phyloP scores from a whole-genome alignment of 2,329 filamentous ascomycete species.

The Orbilia brochopaga region DNA sequence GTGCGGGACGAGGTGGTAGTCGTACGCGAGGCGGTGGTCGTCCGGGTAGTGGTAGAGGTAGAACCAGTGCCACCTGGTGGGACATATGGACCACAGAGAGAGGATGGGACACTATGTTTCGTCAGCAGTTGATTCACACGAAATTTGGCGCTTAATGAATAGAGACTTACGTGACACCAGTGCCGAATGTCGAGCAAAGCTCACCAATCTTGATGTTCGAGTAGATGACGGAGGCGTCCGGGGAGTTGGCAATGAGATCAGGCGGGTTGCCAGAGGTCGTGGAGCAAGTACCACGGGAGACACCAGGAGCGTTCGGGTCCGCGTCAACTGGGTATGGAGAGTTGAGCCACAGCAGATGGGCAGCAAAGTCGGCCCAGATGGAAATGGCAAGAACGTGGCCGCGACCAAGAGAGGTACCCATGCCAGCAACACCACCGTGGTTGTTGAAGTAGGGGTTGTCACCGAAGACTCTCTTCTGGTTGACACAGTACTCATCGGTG shows the following conservation, averaged over 20 bases:
- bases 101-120: constrained; percentile 32
- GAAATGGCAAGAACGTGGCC: constrained; percentile 72
- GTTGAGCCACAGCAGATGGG: constrained; percentile 78
- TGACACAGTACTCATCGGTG: constrained; percentile 66
- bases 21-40: constrained; percentile 18
- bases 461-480: constrained; percentile 65
- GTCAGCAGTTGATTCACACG: constrained; percentile 19
- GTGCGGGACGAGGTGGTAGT: constrained; percentile 23
- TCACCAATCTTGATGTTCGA: constrained; percentile 68
- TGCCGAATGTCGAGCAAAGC: constrained; percentile 63
- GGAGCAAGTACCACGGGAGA: constrained; percentile 65
- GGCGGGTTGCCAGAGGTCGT: constrained; percentile 63
- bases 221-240: constrained; percentile 64
- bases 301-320: constrained; percentile 60
- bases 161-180: constrained; percentile 30
- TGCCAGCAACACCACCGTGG: constrained; percentile 65
- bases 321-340: constrained; percentile 66
- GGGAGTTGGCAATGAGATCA: constrained; percentile 61
- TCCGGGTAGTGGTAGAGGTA: constrained; percentile 7
- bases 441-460: constrained; percentile 64
- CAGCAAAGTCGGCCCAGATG: constrained; percentile 70
- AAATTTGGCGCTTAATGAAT: constrained; percentile 1
- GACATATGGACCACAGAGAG: constrained; percentile 33
- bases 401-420: constrained; percentile 64
- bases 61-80: constrained; percentile 32